Base-by-base conservation (phyloP, 2,329 filamentous ascomycete species). In the Colletotrichum agaves region DNA sequence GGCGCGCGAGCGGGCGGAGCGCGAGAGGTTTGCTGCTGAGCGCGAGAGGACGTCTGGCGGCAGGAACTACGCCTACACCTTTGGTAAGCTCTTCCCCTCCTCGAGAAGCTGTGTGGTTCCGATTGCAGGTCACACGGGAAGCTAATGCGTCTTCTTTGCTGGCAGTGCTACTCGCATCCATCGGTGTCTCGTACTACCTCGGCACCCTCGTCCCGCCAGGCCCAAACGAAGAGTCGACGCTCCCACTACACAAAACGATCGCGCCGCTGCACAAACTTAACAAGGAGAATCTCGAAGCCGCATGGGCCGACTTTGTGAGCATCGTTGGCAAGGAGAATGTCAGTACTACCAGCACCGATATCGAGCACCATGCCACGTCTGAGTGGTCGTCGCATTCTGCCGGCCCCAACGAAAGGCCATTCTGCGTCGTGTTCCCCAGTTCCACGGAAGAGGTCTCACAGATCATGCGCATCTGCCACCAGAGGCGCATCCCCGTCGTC, bases 401-500 rank as follows among this genome's bases (percentile, higher is more conserved):
- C 53, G 78, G 79, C 33, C 78, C 81, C 13, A 75, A 81, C 2
- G 81, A 88, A 66, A 80, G 82, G 49, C 85, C 88, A 12, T 91
- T 91, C 75, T 85, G 93, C 76, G 84, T 98, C 58, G 86, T 97
- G 44, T 95, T 90, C 75, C 94, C 94, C 0, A 83, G 80, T 47
- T 88, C 85, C 39, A 98, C 94, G 1, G 91, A 94, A 71, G 91
- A 98, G 73, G 93, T 97, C 8, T 91, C 91, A n/a, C 83, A 85
- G 70, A 88, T 98, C 67, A 95, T 97, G 90, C 94, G 95, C 81
- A 82, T 97, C 63, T 97, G 94, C 81, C 93, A 97, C 77, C 79
- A 83, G 74, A 85, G 94, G 44, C 85, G 85, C 63, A 96, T 98
- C 70, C 94, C 94, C 5, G 93, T 97, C 23, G 94, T 93, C 3